These are phyloP conservation scores for Aspergillus latus DNA, from an alignment of 2,329 filamentous ascomycete species.

Conservation along the genomic window DNA sequence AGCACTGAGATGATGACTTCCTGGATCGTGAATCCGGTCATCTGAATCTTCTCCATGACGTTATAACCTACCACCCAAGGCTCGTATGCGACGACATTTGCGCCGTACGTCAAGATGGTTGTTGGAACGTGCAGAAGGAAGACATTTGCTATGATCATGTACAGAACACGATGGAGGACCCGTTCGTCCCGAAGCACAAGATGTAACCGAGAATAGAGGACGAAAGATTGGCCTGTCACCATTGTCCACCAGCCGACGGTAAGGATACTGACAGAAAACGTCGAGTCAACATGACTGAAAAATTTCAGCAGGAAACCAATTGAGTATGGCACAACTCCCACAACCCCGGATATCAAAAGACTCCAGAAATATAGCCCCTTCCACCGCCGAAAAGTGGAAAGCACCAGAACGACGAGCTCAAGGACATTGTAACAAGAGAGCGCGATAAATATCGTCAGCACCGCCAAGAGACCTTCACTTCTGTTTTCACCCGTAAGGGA, in stretches of 20 bases:
- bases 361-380: slow-evolving; percentile 36
- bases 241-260: slow-evolving; percentile 60
- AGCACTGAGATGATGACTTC: slow-evolving; percentile 49
- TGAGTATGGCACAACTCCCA: slow-evolving; percentile 39
- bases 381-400: slow-evolving; percentile 41
- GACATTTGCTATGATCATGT: slow-evolving; percentile 59
- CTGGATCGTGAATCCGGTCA: slow-evolving; percentile 48
- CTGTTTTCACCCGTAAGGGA: slow-evolving; percentile 24
- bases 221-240: slow-evolving; percentile 62
- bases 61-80: slow-evolving; percentile 40
- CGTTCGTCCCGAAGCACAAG: slow-evolving; percentile 56
- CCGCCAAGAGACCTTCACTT: slow-evolving; percentile 24
- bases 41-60: slow-evolving; percentile 48
- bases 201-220: slow-evolving; percentile 64
- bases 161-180: slow-evolving; percentile 52
- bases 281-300: slow-evolving; percentile 32
- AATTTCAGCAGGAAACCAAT: slow-evolving; percentile 47
- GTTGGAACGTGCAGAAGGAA: slow-evolving; percentile 56
- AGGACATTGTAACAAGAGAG: slow-evolving; percentile 52
- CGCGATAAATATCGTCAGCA: slow-evolving; percentile 33
- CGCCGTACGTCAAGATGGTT: slow-evolving; percentile 55
- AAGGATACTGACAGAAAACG: slow-evolving; percentile 43
- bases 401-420: slow-evolving; percentile 42
- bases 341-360: slow-evolving; percentile 41
- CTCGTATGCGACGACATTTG: slow-evolving; percentile 24